phyloP scores from a whole-genome alignment of 352 stramenopile genomes.

The Pythium phragmitis region DNA sequence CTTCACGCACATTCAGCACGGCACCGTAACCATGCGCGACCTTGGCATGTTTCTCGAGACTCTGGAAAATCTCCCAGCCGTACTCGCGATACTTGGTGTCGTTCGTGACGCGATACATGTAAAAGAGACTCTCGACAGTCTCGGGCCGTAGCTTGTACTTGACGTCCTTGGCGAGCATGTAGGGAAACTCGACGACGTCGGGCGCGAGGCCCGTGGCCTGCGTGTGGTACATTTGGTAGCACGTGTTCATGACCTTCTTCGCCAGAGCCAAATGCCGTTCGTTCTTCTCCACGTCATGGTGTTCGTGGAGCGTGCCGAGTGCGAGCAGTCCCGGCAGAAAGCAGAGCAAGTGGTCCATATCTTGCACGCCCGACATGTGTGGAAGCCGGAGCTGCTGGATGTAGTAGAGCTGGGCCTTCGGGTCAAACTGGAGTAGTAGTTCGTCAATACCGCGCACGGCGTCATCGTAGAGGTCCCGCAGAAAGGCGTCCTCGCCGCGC shows the following conservation, averaged over 20 bases:
- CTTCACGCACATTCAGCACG: constrained; percentile 45
- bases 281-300: constrained; percentile 64
- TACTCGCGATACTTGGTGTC: constrained; percentile 94
- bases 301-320: constrained; percentile 84
- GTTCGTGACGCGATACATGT: constrained; percentile 95
- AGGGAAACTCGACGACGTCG: constrained; percentile 91
- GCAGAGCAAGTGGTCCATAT: constrained; percentile 97
- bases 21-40: constrained; percentile 88
- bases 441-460: constrained; percentile 93
- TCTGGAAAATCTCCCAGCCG: constrained; percentile 94
- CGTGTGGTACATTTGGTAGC: constrained; percentile 94
- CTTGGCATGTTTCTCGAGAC: constrained; percentile 92
- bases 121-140: constrained; percentile 95
- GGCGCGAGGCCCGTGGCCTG: constrained; percentile 92
- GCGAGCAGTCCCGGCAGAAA: constrained; percentile 94
- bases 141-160: constrained; percentile 96
- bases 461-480: constrained; percentile 92
- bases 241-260: constrained; percentile 90
- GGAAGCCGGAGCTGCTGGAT: constrained; percentile 62
- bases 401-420: constrained; percentile 62
- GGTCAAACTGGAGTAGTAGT: constrained; percentile 81
- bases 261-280: constrained; percentile 83
- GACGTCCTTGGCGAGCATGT: constrained; percentile 50
- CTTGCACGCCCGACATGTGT: constrained; percentile 42
- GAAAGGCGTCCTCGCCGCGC: constrained; percentile 51